These are phyloP conservation scores for Penicillium hordei DNA, from an alignment of 2,329 filamentous ascomycete species.

Conservation along the genomic window DNA sequence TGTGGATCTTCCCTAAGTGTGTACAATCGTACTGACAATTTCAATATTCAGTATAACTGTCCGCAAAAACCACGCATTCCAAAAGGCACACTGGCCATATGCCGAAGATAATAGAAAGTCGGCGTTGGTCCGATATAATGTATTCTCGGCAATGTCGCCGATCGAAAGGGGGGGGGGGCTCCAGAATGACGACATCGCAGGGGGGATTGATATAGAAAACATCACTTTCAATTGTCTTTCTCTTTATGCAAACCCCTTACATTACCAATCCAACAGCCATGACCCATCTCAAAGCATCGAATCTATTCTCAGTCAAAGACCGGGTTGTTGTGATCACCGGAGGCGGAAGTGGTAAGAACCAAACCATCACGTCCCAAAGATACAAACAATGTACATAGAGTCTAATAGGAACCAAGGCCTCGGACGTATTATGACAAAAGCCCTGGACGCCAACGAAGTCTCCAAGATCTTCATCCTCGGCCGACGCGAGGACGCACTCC, in stretches of 20 bases:
- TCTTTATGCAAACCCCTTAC: neutral
- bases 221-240: neutral
- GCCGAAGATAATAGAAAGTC: neutral
- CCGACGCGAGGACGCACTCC: slow-evolving; percentile 48
- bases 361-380: neutral
- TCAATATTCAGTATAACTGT: neutral
- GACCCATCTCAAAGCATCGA: slow-evolving; percentile 34
- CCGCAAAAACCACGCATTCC: neutral
- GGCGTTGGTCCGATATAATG: neutral
- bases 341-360: slow-evolving; percentile 49
- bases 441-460: slow-evolving; percentile 50
- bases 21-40: neutral
- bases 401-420: slow-evolving; percentile 31
- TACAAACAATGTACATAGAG: neutral
- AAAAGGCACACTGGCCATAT: neutral
- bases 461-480: slow-evolving; percentile 56
- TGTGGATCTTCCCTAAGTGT: neutral
- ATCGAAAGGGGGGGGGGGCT: neutral
- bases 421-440: slow-evolving; percentile 48
- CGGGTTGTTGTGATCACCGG: slow-evolving; percentile 56
- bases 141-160: neutral
- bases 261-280: slow-evolving; percentile 14
- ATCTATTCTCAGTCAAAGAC: slow-evolving; percentile 53
- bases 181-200: neutral
- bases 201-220: neutral